These are phyloP conservation scores for Galerina sulciceps DNA, from an alignment of 768 basidiomycete genomes.

Conservation along the genomic window DNA sequence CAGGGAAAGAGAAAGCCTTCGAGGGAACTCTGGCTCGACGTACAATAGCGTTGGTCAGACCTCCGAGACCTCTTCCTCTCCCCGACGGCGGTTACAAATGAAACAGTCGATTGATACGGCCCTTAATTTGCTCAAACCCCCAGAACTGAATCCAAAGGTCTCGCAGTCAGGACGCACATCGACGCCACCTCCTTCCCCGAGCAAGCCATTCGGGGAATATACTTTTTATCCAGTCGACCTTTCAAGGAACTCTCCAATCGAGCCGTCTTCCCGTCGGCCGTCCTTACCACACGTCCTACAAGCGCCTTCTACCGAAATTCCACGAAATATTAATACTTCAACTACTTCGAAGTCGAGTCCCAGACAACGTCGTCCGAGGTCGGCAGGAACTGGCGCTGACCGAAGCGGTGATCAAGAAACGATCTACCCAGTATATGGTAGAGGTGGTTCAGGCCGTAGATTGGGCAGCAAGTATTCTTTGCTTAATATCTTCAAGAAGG, in stretches of 20 bases:
- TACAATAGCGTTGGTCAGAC: constrained; percentile 17
- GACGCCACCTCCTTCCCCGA: constrained; percentile 48
- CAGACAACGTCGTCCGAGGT: constrained; percentile 63
- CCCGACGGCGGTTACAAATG: constrained; percentile 56
- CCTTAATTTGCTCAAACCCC: constrained; percentile 53
- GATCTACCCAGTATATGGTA: constrained; percentile 31
- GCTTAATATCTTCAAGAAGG: constrained; percentile 75
- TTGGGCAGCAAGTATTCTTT: constrained; percentile 76
- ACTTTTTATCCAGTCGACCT: constrained; percentile 45
- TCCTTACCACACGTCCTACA: constrained; percentile 65
- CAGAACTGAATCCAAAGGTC: constrained; percentile 34
- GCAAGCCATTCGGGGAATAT: constrained; percentile 48
- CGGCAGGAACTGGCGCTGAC: constrained; percentile 73
- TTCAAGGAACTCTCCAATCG: constrained; percentile 31
- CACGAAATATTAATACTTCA: constrained; percentile 38
- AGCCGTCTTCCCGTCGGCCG: constrained; percentile 57
- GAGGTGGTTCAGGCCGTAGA: constrained; percentile 43
- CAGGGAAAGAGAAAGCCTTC: constrained; percentile 48
- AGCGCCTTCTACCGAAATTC: constrained; percentile 28
- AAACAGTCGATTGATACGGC: constrained; percentile 83
- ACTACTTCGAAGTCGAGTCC: constrained; percentile 20
- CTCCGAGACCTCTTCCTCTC: constrained; percentile 30
- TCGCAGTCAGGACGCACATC: constrained; percentile 22
- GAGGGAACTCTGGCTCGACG: constrained; percentile 17
- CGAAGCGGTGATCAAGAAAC: constrained; percentile 34